These are phyloP conservation scores for Trichoderma sp. DNA, from an alignment of 2,329 filamentous ascomycete species.

Conservation along the genomic window DNA sequence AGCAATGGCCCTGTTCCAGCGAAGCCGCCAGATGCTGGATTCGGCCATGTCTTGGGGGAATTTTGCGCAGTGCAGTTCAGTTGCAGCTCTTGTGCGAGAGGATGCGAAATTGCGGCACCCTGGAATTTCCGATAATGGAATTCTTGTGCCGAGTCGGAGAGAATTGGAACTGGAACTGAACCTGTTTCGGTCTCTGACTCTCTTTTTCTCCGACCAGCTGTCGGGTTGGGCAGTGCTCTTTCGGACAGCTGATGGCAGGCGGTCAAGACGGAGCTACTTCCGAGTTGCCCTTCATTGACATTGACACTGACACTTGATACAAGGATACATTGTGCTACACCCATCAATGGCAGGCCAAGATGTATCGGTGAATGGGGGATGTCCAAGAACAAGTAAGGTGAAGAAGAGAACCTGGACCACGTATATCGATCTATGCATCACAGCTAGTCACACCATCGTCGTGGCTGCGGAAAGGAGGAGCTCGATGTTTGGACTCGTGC, in stretches of 20 bases:
- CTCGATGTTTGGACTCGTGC: neutral
- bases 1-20: constrained; percentile 13
- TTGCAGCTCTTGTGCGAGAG: neutral
- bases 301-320: neutral
- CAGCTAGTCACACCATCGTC: neutral
- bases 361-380: constrained; percentile 11
- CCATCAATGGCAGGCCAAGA: neutral
- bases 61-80: neutral
- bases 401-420: neutral
- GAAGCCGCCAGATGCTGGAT: constrained; percentile 20
- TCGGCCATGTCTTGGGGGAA: constrained; percentile 8
- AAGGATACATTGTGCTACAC: constrained; percentile 8
- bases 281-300: constrained; percentile 22
- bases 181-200: neutral
- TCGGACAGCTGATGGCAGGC: constrained; percentile 28
- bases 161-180: neutral
- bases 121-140: neutral
- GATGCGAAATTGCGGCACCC: neutral
- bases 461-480: neutral
- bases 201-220: constrained; percentile 10
- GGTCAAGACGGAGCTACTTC: constrained; percentile 26
- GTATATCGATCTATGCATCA: neutral
- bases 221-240: constrained; percentile 20
- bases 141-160: neutral
- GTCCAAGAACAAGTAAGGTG: neutral